Evolutionary conservation across 2,329 filamentous ascomycete species (phyloP).

Genomic region (Diaporthe eres): DNA sequence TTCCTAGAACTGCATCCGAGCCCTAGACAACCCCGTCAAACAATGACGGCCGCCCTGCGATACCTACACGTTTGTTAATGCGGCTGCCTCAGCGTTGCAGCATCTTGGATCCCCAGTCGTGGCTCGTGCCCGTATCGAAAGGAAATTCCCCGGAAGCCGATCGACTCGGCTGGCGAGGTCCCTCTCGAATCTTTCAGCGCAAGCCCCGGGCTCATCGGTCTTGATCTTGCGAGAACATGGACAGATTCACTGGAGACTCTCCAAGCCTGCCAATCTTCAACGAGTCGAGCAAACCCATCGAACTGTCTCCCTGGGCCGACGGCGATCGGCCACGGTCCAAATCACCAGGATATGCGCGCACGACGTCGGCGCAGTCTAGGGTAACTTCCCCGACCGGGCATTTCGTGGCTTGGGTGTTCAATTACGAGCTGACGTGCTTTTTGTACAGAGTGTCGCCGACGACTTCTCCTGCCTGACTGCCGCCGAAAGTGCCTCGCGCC

Average conservation of each 20-base stretch:
- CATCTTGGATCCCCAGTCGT: constrained; percentile 32
- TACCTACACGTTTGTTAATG: constrained; percentile 36
- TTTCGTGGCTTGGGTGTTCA: neutral
- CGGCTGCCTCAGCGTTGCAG: constrained; percentile 37
- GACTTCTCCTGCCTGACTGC: constrained; percentile 78
- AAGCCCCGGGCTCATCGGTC: neutral
- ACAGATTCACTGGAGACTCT: constrained; percentile 41
- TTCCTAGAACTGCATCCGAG: neutral
- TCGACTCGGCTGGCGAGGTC: constrained; percentile 5
- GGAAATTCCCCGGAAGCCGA: neutral
- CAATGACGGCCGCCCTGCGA: constrained; percentile 35
- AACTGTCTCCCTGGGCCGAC: constrained; percentile 45
- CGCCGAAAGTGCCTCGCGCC: constrained; percentile 80
- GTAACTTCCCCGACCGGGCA: constrained; percentile 53
- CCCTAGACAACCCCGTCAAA: constrained; percentile 20
- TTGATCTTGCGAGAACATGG: constrained; percentile 34
- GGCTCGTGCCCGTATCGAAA: constrained; percentile 25
- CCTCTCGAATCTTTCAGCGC: constrained; percentile 3
- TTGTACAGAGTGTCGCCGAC: constrained; percentile 66
- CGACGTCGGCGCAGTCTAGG: constrained; percentile 69
- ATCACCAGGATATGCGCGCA: constrained; percentile 57
- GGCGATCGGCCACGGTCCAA: constrained; percentile 52
- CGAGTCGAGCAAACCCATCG: constrained; percentile 38
- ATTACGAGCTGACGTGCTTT: constrained; percentile 23
- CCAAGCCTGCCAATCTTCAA: constrained; percentile 41